These are phyloP conservation scores for Helianthus tuberosus DNA, from an alignment of 129 eudicot genomes.

Conservation along the genomic window DNA sequence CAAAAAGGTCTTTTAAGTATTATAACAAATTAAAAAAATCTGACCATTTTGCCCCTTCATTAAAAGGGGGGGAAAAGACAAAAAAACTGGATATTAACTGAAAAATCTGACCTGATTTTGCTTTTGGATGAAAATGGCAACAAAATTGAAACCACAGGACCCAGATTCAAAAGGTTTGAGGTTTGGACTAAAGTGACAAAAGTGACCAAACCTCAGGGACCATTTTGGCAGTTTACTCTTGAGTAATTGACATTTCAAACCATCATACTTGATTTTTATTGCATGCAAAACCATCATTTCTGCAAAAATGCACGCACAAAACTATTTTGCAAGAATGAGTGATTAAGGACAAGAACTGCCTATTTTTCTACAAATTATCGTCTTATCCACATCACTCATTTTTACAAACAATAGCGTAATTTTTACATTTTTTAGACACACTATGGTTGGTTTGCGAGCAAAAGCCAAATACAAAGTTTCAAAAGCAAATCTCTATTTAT, in stretches of 20 bases:
- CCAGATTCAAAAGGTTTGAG: no score
- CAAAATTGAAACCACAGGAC: no score
- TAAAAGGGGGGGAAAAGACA: no score
- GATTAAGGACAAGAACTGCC: background rate
- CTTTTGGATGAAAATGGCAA: no score
- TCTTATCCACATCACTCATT: slow-evolving; percentile 17
- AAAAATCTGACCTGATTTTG: no score
- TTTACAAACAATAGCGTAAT: background rate
- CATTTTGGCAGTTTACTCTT: no score
- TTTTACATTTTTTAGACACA: background rate
- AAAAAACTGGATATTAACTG: no score
- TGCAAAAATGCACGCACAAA: background rate
- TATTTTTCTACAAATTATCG: slow-evolving; percentile 11
- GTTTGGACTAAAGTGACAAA: no score
- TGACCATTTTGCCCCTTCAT: no score
- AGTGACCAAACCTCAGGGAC: no score
- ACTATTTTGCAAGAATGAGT: background rate
- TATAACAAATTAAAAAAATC: no score
- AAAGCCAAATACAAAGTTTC: slow-evolving; percentile 13
- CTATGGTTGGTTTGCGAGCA: background rate
- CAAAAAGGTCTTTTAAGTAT: no score
- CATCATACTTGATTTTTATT: slow-evolving; percentile 5
- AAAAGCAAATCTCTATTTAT: background rate
- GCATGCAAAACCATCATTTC: slow-evolving; percentile 9
- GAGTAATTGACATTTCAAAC: background rate